Evolutionary conservation across 148 eudicot species (phyloP), one percentile per base, ranked within the genome.

Genomic region (Persicaria maculosa): DNA sequence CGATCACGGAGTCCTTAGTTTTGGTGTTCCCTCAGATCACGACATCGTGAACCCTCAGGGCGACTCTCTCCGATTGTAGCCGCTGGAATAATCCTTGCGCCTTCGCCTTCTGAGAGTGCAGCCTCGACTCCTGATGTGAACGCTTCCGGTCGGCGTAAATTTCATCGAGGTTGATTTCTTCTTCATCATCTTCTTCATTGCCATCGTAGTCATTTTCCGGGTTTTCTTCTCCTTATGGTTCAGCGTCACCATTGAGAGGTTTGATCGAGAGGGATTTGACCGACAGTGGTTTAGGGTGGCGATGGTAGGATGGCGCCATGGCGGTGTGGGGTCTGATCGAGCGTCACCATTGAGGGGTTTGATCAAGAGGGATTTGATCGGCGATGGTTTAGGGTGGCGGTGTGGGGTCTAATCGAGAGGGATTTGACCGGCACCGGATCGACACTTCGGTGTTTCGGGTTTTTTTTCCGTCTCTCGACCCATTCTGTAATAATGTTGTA

Each of bases 1-100:
- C 93, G 61, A 95, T 95, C 31, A 95, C 76, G 2, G 85, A 74
- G 50, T 90, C 91, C 62, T 84, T 86, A 1, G 96, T 91, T 76
- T 84, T 94, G 2, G 71, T 57, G 72, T 91, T 94, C 5, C 98
- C 97, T 72, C 87, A 85, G 80, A 94, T 91, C 6, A 90, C 6
- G 16, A 94, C 85, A 68, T 90, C 87, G 74, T 92, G 88, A 53
- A 91, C 93, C 79, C 93, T 86, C n/a, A 95, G 79, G 4, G 88
- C 79, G 2, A 95, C 81, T 10, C 81, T 70, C 76, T 90, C 91
- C 16, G 81, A 58, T 8, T 81, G 74, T 14, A 90, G 54, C 25
- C 86, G 84, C 14, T 62, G 77, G 59, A 86, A 78, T 0, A 95
- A 78, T 4, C 78, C 76, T 69, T 84, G 84, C 85, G 90, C 79